phyloP scores from a whole-genome alignment of 345 rosid species.

The Sisymbrium irio region DNA sequence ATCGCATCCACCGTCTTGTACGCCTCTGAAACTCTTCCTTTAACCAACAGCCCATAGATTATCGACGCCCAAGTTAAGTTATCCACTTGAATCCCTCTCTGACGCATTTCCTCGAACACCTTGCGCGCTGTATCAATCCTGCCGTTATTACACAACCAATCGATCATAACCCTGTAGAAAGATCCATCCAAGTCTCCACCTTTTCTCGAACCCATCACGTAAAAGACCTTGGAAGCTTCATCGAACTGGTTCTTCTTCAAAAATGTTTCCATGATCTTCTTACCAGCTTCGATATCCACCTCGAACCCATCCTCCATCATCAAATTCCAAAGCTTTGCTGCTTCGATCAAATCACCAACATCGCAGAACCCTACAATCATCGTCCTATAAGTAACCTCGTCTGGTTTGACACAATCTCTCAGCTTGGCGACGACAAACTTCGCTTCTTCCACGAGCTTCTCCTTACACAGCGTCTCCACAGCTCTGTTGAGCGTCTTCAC shows the following conservation, averaged over 20 bases:
- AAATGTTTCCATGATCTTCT: conserved; percentile 62
- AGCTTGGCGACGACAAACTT: conserved; percentile 54
- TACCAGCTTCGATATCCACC: conserved; percentile 51
- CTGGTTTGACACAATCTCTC: conserved; percentile 48
- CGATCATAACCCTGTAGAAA: conserved; percentile 63
- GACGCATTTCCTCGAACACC: conserved; percentile 66
- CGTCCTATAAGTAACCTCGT: conserved; percentile 57
- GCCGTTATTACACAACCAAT: conserved; percentile 73
- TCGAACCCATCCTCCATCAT: conserved; percentile 73
- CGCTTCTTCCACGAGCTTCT: conserved; percentile 68
- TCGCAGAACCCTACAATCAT: conserved; percentile 66
- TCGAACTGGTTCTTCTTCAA: conserved; percentile 54
- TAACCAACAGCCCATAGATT: conserved; percentile 53
- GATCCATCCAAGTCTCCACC: conserved; percentile 56
- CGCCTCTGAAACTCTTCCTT: conserved; percentile 59
- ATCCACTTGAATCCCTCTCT: conserved; percentile 57
- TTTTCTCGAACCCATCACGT: conserved; percentile 48
- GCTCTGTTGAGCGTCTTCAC: conserved; percentile 51
- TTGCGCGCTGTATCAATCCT: conserved; percentile 43
- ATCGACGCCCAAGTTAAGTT: conserved; percentile 45
- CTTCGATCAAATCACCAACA: conserved; percentile 67
- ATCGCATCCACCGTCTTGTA: conserved; percentile 39
- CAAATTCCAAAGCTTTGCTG: conserved; percentile 73
- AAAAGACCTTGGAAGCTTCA: conserved; percentile 65
- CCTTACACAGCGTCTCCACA: conserved; percentile 52